A percentile compares a stretch with the other conserved stretches of the same genome.
These are phyloP conservation scores for Starmerella floris DNA, from an alignment of 805 yeast species.

Conservation along the genomic window DNA sequence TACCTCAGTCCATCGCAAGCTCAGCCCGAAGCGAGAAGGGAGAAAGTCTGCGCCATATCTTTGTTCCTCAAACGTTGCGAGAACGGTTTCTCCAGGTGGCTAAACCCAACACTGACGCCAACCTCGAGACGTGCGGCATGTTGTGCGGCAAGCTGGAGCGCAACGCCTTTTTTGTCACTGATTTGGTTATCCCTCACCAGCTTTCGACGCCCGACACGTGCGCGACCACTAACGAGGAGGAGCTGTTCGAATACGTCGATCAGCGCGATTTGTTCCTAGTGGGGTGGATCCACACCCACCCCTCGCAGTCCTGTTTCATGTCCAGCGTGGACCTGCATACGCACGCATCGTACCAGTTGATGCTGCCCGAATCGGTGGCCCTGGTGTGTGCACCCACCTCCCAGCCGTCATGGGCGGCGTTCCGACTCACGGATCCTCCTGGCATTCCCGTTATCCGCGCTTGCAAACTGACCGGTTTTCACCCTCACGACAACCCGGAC, in stretches of 20 bases:
- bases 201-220: constrained; percentile 52
- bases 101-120: constrained; percentile 35
- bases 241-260: constrained; percentile 43
- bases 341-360: constrained; percentile 52
- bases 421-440: constrained; percentile 52
- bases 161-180: constrained; percentile 51
- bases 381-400: constrained; percentile 48
- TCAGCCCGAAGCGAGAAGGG: constrained; percentile 6
- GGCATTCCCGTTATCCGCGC: constrained; percentile 44
- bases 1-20: background rate
- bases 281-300: constrained; percentile 69
- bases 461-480: constrained; percentile 43
- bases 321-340: constrained; percentile 57
- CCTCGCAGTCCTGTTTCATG: constrained; percentile 57
- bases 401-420: constrained; percentile 40
- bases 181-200: constrained; percentile 50
- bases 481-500: constrained; percentile 41
- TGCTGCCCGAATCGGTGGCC: constrained; percentile 58
- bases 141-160: constrained; percentile 48
- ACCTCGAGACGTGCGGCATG: constrained; percentile 55
- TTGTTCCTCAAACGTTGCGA: constrained; percentile 36
- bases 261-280: constrained; percentile 43
- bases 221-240: constrained; percentile 46
- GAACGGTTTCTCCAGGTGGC: constrained; percentile 37
- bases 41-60: constrained; percentile 34